Percentiles rank a stretch among this genome's conserved stretches.
Evolutionary conservation across 495 filamentous ascomycete species (phyloP).

Genomic region (Aspergillus indologenus): DNA sequence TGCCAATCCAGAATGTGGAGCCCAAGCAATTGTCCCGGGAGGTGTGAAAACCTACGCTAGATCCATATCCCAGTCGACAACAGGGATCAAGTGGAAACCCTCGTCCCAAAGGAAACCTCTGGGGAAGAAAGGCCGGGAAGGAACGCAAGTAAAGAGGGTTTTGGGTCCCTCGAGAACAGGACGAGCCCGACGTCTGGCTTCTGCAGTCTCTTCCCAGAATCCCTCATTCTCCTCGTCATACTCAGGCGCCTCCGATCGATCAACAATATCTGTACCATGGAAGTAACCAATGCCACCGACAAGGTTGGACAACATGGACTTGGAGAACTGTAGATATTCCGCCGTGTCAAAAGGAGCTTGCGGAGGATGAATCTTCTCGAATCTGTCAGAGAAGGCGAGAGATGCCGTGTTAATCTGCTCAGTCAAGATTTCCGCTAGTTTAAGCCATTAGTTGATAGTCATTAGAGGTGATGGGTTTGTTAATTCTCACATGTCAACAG

Average conservation of each 20-base stretch:
- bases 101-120: slow-evolving; percentile 98
- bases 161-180: slow-evolving; percentile 74
- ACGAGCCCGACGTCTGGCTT: slow-evolving; percentile 63
- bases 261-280: slow-evolving; percentile 79
- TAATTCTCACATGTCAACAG: slow-evolving; percentile 53
- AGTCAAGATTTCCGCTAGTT: slow-evolving; percentile 62
- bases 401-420: slow-evolving; percentile 63
- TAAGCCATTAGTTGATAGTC: slow-evolving; percentile 32
- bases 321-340: slow-evolving; percentile 76
- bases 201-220: slow-evolving; percentile 90
- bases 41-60: slow-evolving; percentile 54
- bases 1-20: not conserved
- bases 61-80: slow-evolving; percentile 91
- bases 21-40: not conserved
- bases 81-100: slow-evolving; percentile 90
- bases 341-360: slow-evolving; percentile 70
- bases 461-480: not conserved
- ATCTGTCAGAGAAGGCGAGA: slow-evolving; percentile 68
- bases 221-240: slow-evolving; percentile 97
- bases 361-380: slow-evolving; percentile 68
- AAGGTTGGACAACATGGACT: slow-evolving; percentile 90
- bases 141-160: slow-evolving; percentile 89
- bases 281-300: slow-evolving; percentile 96
- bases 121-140: slow-evolving; percentile 93
- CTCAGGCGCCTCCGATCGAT: slow-evolving; percentile 83